phyloP scores from a whole-genome alignment of 768 basidiomycete species.

The Naganishia antarctica region DNA sequence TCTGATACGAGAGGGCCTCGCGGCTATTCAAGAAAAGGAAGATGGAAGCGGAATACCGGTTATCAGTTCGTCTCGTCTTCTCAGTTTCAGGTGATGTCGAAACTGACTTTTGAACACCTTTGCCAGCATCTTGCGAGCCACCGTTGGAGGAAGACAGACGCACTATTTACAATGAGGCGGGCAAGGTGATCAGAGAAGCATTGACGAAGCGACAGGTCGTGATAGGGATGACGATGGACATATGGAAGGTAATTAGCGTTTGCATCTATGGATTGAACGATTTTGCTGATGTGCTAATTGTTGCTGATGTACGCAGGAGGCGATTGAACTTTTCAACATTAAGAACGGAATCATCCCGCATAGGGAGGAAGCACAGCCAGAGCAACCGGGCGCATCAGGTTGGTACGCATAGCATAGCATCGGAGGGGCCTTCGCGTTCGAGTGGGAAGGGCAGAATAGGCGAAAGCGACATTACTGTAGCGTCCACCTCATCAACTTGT shows the following conservation, averaged over 20 bases:
- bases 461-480: no score
- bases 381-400: conserved; percentile 20
- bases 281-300: no score
- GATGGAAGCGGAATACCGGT: conserved; percentile 61
- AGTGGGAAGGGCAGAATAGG: no score
- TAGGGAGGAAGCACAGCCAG: conserved; percentile 47
- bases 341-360: conserved; percentile 69
- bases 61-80: conserved; percentile 57
- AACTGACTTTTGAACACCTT: neutral
- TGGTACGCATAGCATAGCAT: conserved; percentile 32
- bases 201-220: conserved; percentile 77
- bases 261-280: no score
- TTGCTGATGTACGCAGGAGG: conserved; percentile 56
- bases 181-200: conserved; percentile 54
- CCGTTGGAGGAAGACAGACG: conserved; percentile 58
- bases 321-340: conserved; percentile 81
- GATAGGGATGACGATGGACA: conserved; percentile 81
- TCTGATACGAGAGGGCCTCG: conserved; percentile 72
- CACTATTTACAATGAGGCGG: neutral
- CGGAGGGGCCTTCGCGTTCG: neutral
- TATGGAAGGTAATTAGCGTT: conserved; percentile 66
- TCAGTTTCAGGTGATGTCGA: neutral
- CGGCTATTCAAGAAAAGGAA: conserved; percentile 51
- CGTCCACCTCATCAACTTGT: no score
- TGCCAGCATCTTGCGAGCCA: conserved; percentile 58